Base-by-base conservation (phyloP, 257 asterid species). In the Datura wrightii region DNA sequence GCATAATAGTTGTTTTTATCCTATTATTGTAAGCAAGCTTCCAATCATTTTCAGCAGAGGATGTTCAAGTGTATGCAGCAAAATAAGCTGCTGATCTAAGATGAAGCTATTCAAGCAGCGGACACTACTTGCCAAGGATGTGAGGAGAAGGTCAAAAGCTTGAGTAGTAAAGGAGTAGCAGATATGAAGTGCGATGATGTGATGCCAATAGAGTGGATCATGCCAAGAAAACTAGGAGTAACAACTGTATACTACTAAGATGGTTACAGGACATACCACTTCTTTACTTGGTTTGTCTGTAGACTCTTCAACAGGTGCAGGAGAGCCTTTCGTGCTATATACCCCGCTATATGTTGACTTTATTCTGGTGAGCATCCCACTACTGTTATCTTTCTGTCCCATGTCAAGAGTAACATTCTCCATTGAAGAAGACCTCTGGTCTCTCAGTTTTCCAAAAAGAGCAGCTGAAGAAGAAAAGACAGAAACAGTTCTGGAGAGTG, bases 381-480 rank as follows among this genome's bases (percentile, higher is more conserved):
- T 87, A 18, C 85, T 79, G 82, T 66, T 88, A 85, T 88, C 89
- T 42, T 63, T 89, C 85, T 90, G 94, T 53, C 90, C 97, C 56
- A 19, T 86, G 48, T 60, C 70, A 71, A 88, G 93, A 58, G 52
- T n/a, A 69, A 59, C 60, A 80, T 76, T 92, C 85, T 89, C 92
- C 78, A 79, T 85, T 16, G 89, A 74, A 88, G 87, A 56, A 44
- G 86, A 37, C 19, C 83, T 89, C 82, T 90, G 95, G 85, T 89
- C 92, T 82, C 85, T 91, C 90, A 96, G 87, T 92, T 93, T 94
- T 84, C 89, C 96, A 80, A 96, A 96, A 85, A 96, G 92, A 9
- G 98, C 98, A 74, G 98, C 97, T 79, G 99, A 96, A 70, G 99
- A 94, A 71, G 99, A 94, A 86, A 96, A 94, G 86, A 94, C 98